Evolutionary conservation across 345 rosid species (phyloP), one percentile per base, ranked within the genome.

Genomic region (Eucalyptus coolabah): DNA sequence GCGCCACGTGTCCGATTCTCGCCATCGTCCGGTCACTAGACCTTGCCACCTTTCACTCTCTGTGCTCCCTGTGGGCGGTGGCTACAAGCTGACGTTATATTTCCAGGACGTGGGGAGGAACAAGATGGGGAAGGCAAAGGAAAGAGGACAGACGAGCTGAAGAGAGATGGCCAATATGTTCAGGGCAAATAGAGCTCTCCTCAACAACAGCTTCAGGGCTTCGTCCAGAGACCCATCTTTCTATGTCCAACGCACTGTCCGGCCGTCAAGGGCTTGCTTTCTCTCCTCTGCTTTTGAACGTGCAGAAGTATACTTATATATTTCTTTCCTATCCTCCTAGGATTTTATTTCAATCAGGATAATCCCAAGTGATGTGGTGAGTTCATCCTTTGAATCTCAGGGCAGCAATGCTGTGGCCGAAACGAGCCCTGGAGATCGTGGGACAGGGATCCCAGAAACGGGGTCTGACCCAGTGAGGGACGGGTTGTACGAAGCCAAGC

Each of bases 271-370:
- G 47, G 83, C 90, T 60, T 30, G 67, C 21, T 80, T 86, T 59
- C 88, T 86, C 45, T 91, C 92, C 88, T 45, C 90, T 65, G 89
- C 92, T 86, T 89, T 30, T 59, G 91, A 92, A 86, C 91, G 80
- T 42, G 91, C 89, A 14, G 65, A 91, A 54, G 91, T 89, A 90
- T 15, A 21, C 24, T 11, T 21, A 17, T 19, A 15, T 4, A 11
- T 77, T 2, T 40, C 83, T 77, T 26, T 77, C 8, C 47, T 40
- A 12, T 30, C 21, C 53, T 23, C n/a, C 32, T 40, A 77, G 85
- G 85, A 77, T 40, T 37, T 21, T 77, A 44, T 77, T 37, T 77
- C 83, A 12, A 37, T 6, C 2, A 19, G 13, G 24, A 23, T 77
- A 11, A 11, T 40, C 14, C 83, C 21, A 21, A 40, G 83, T 40